These are phyloP conservation scores for Millerago galiae DNA, from an alignment of 805 yeast genomes.

Conservation along the genomic window DNA sequence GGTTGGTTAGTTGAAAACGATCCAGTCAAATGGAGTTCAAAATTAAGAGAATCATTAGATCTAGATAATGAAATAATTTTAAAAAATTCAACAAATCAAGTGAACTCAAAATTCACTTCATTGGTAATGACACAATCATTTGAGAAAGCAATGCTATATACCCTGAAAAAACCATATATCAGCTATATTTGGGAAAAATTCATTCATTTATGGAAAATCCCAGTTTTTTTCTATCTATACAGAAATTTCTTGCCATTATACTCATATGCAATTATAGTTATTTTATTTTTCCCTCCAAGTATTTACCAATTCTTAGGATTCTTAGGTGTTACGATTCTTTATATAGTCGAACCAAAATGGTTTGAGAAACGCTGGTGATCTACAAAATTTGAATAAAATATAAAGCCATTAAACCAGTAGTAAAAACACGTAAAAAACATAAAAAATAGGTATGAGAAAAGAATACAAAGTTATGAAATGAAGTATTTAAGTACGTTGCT, in stretches of 20 bases:
- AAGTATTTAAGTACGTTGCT: constrained; percentile 1
- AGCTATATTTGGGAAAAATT: constrained; percentile 27
- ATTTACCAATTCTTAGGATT: constrained; percentile 12
- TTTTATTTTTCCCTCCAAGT: constrained; percentile 17
- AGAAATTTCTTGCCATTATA: constrained; percentile 6
- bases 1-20: constrained; percentile 55
- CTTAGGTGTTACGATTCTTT: constrained; percentile 6
- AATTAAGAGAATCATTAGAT: constrained; percentile 34
- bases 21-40: constrained; percentile 47
- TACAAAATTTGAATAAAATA: neutral
- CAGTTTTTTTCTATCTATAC: constrained; percentile 11
- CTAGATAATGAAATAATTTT: constrained; percentile 16
- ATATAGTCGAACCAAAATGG: constrained; percentile 12
- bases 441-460: neutral
- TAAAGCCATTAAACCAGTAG: neutral
- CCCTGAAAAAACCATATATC: constrained; percentile 20
- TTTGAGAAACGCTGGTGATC: constrained; percentile 10
- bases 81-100: constrained; percentile 26
- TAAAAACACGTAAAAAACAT: neutral
- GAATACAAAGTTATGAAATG: neutral
- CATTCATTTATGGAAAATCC: constrained; percentile 19
- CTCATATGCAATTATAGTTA: constrained; percentile 10
- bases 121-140: constrained; percentile 33
- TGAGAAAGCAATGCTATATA: constrained; percentile 28
- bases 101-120: constrained; percentile 29